Conservation (phyloP, 148 eudicot species). For the Polygonum aviculare region DNA sequence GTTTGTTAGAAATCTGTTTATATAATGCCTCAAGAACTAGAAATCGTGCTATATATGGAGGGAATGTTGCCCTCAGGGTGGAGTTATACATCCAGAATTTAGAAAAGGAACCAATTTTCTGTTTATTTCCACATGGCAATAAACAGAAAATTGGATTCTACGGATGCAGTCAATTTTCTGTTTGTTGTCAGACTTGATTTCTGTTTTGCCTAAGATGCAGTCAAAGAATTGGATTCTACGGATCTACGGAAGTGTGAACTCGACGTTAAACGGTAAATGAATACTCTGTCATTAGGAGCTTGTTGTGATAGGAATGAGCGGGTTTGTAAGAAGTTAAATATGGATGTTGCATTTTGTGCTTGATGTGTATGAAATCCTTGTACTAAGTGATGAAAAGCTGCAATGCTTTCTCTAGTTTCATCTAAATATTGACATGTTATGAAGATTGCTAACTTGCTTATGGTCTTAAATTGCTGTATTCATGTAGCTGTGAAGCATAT, state of each 20-base stretch:
- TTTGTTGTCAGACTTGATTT: not conserved
- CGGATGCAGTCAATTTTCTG: too few relatives aligned
- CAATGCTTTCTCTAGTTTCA: not conserved
- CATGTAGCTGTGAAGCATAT: too few relatives aligned
- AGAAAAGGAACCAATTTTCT: not conserved
- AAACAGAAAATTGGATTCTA: too few relatives aligned
- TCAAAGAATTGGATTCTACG: not conserved
- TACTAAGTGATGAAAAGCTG: not conserved
- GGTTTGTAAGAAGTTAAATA: too few relatives aligned
- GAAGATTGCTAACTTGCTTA: not conserved
- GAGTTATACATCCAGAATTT: too few relatives aligned
- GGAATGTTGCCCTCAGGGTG: not conserved
- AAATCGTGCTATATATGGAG: not conserved
- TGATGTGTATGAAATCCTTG: not conserved
- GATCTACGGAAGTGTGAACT: not conserved
- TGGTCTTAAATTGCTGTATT: not conserved
- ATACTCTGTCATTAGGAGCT: not conserved
- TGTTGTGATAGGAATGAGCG: not conserved
- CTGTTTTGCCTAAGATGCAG: not conserved
- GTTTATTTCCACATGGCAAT: not conserved
- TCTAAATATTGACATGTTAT: not conserved
- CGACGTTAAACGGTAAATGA: not conserved
- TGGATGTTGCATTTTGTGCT: not conserved
- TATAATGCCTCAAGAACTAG: not conserved
- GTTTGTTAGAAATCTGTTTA: not conserved